Evolutionary conservation across 805 yeast species (phyloP), one percentile per base, ranked within the genome.

Genomic region (Spathaspora boniae): DNA sequence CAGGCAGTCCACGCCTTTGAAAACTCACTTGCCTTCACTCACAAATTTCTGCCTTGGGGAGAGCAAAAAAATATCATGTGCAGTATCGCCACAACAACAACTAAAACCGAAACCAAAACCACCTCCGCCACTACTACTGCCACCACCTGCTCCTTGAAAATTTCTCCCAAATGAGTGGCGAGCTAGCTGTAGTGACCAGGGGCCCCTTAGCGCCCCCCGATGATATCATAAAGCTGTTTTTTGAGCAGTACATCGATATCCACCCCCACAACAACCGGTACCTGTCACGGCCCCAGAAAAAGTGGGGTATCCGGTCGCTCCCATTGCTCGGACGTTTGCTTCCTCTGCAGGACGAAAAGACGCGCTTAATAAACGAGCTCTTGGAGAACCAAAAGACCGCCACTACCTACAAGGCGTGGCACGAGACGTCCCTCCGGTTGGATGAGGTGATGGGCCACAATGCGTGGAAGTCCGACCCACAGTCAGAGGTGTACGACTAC

Each of bases 401-500:
- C n/a, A 56, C 60, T 8, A 57, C 61, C 2, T 80, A 75, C 46
- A 56, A 62, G 6, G 76, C 76, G 31, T 91, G 98, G 98, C 65
- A 73, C 20, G 73, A 70, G 1, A 68, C 78, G 0, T 79, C 91
- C 6, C 51, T 68, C 16, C 56, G 74, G 40, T 64, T 91, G 18
- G 98, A 91, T 53, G 66, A 65, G 18, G 51, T 84, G 12, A 66
- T 78, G 37, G 78, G 80, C 15, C 75, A 78, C 44, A 77, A 81
- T 35, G 51, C 59, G 11, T 91, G 98, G 98, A 88, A 88, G 50
- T 50, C 62, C 12, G 62, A 68, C 33, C 69, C 68, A 3, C 78
- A 74, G 41, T 76, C 87, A 1, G 67, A 71, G n/a, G 57, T 83
- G 16, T 93, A 87, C 52, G 96, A 93, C 58, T 78, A 77, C 50